Evolutionary conservation across 139 green algal genomes (phyloP), one percentile per base, ranked within the genome.

Genomic region (Medakamo hakoo): DNA sequence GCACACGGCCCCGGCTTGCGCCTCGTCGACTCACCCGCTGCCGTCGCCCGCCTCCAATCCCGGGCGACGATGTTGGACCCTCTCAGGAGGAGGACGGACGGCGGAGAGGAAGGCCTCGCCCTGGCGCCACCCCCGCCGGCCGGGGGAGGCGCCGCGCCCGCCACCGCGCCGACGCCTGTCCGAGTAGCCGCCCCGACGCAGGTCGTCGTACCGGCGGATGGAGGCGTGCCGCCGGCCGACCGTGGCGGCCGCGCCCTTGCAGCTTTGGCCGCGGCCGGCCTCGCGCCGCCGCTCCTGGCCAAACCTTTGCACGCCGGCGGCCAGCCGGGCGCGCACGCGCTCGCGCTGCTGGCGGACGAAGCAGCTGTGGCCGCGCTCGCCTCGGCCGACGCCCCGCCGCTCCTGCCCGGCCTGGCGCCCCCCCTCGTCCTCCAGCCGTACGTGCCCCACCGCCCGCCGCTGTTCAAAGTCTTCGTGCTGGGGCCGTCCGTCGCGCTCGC

Each of bases 301-400:
- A 95, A 95, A 73, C 81, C 82, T 2, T 64, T 86, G 30, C 90
- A 77, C 76, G 79, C 86, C 2, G 86, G 91, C 63, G 86, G 86
- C 3, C 78, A 87, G 30, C 9, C 9, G 9, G 84, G 85, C 30
- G 83, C 73, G 3, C 87, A 94, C 48, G 76, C 75, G 20, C 71
- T 94, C 24, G 87, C 79, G 9, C 69, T 91, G 22, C 58, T 91
- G 49, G 72, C 80, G 24, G 76, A 88, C 64, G 60, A 79, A 52
- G 40, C 16, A 52, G 9, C 40, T 21, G 40, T 16, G 16, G 40
- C 9, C 9, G 40, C 40, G 9, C 40, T 52, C 40, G 40, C 40
- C 9, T 9, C 40, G 9, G 40, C 9, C 40, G 16, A 9, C 40
- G 40, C 19, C 32, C n/a, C n/a, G 25, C 2, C 67, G 75, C 2